Evolutionary conservation across 441 rosid genomes (phyloP).

Genomic region (Raphanus hybrid): DNA sequence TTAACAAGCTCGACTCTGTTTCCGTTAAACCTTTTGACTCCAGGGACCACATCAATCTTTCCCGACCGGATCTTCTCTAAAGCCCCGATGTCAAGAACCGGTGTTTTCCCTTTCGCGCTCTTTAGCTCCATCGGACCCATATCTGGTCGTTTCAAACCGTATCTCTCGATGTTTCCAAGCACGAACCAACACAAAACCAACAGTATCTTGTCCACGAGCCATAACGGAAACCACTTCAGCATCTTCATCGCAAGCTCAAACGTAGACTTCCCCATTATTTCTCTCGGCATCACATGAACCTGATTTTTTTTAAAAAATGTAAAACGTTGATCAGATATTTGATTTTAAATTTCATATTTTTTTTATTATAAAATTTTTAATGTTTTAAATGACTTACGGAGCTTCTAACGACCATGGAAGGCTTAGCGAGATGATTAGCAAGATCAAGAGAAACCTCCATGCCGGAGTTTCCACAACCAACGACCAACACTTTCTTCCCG

Average conservation of each 20-base stretch:
- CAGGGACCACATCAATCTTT: slow-evolving; percentile 68
- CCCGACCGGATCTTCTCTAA: slow-evolving; percentile 66
- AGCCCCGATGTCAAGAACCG: slow-evolving; percentile 84
- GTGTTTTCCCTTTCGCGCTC: slow-evolving; percentile 70
- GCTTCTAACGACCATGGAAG: slow-evolving; percentile 69
- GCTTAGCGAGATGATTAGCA: slow-evolving; percentile 58
- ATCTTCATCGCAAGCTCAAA: slow-evolving; percentile 56
- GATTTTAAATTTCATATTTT: neutral
- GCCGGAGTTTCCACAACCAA: slow-evolving; percentile 84
- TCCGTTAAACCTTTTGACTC: slow-evolving; percentile 58
- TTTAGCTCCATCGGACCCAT: slow-evolving; percentile 76
- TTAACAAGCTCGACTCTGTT: slow-evolving; percentile 66
- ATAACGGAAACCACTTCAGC: slow-evolving; percentile 64
- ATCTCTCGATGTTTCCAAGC: slow-evolving; percentile 54
- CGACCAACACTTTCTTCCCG: slow-evolving; percentile 63
- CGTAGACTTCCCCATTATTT: slow-evolving; percentile 65
- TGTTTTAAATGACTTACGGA: slow-evolving; percentile 45
- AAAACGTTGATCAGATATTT: neutral
- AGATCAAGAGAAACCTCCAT: slow-evolving; percentile 83
- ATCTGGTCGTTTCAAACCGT: slow-evolving; percentile 61
- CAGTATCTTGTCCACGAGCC: slow-evolving; percentile 69
- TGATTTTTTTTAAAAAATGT: slow-evolving; percentile 22
- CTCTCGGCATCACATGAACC: slow-evolving; percentile 80
- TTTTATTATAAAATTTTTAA: neutral
- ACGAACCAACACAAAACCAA: slow-evolving; percentile 58